Percentiles rank a stretch among this genome's conserved stretches.
Evolutionary conservation across 2,329 filamentous ascomycete species (phyloP).

Genomic region (Periconia sp.): DNA sequence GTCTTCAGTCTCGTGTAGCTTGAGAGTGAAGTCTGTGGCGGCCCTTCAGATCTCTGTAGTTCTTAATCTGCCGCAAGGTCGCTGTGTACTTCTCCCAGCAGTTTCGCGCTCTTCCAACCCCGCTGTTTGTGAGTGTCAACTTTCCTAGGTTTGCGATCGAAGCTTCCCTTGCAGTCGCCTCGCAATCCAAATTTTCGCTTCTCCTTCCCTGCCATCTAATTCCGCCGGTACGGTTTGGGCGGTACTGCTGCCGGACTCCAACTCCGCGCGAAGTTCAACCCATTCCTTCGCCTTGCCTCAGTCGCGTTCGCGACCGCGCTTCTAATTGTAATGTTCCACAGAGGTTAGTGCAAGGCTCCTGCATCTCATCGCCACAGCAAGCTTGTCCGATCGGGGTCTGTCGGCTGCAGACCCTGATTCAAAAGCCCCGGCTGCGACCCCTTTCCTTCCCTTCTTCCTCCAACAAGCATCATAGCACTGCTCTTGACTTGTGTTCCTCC

Average conservation of each 20-base stretch:
- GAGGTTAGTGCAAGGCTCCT: constrained; percentile 29
- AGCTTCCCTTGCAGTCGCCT: constrained; percentile 36
- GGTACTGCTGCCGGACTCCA: too few species aligned
- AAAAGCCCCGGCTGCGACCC: constrained; percentile 32
- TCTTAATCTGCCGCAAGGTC: constrained; percentile 24
- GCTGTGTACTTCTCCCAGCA: constrained; percentile 16
- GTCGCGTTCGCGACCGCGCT: constrained; percentile 41
- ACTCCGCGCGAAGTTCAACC: constrained; percentile 21
- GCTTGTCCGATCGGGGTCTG: constrained; percentile 15
- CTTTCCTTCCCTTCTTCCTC: constrained; percentile 21
- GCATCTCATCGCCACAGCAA: constrained; percentile 32
- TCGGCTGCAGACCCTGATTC: constrained; percentile 32
- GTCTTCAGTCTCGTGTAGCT: constrained; percentile 22
- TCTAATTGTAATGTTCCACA: constrained; percentile 38
- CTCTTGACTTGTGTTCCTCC: too few species aligned
- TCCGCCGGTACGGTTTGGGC: constrained; percentile 29
- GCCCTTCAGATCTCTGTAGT: constrained; percentile 15
- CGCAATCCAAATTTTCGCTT: constrained; percentile 31
- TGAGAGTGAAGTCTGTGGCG: constrained; percentile 17
- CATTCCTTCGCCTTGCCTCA: constrained; percentile 45
- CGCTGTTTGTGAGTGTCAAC: constrained; percentile 13
- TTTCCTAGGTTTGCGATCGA: constrained; percentile 16
- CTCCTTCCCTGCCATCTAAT: constrained; percentile 21
- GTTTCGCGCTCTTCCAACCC: constrained; percentile 23
- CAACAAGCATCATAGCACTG: too few species aligned